phyloP scores from a whole-genome alignment of 805 yeast species.

The Metschnikowia proteae region DNA sequence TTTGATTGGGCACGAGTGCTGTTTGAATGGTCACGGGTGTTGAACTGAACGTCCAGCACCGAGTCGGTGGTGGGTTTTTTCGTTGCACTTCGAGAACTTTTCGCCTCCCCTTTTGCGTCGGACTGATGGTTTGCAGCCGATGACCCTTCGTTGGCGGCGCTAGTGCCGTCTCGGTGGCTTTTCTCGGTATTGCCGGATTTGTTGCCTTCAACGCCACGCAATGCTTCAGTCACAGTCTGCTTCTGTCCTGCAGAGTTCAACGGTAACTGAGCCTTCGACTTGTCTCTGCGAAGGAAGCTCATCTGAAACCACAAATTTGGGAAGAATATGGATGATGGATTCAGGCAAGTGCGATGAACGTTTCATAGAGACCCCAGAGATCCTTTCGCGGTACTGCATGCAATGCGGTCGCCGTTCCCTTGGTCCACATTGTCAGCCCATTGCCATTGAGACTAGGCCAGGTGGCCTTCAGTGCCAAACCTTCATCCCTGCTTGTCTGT shows the following conservation, averaged over 20 bases:
- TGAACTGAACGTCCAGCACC: not conserved
- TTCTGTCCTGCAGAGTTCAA: constrained; percentile 6
- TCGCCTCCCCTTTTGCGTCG: too few species aligned
- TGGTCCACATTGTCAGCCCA: too few species aligned
- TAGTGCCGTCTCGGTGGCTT: too few species aligned
- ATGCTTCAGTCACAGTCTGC: not conserved
- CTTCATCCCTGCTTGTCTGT: too few species aligned
- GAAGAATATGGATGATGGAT: not conserved
- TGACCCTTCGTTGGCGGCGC: not conserved
- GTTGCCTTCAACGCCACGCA: not conserved
- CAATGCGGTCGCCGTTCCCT: not conserved
- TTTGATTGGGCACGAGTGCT: not conserved
- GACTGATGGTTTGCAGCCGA: too few species aligned
- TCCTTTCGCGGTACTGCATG: constrained; percentile 4
- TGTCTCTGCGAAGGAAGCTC: constrained; percentile 27
- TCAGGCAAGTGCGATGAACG: not conserved
- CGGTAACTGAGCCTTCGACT: constrained; percentile 17
- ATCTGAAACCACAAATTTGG: constrained; percentile 7
- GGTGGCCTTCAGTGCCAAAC: too few species aligned
- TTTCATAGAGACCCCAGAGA: constrained; percentile 3
- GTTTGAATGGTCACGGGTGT: not conserved
- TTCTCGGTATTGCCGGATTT: not conserved
- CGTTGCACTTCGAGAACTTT: not conserved
- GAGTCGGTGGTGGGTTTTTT: not conserved
- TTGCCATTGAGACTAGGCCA: too few species aligned